Base-by-base conservation (phyloP, 2,329 filamentous ascomycete genomes). In the Uncinocarpus reesii region DNA sequence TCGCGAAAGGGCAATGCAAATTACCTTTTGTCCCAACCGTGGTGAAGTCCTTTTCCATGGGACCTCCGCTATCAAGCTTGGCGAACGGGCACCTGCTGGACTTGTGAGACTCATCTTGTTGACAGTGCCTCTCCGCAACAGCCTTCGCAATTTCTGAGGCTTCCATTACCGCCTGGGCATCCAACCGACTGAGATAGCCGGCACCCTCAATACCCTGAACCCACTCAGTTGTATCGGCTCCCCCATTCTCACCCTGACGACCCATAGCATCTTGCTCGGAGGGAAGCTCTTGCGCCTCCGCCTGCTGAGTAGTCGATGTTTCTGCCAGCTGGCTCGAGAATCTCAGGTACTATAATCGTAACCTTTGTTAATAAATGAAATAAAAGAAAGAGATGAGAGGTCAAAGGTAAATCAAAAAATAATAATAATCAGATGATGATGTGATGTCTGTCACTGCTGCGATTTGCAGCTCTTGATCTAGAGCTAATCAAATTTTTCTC, bases 41-140 rank as follows among this genome's bases (percentile, higher is more conserved):
- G 15, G 89, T 95, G 59, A 95, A 95, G 66, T 95, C 89, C 68
- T 84, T 84, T 69, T 95, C 89, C 61, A 94, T 70, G 31, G 79
- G 74, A 42, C 77, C 80, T 46, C 80, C 80, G 62, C 78, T 72
- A 52, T 80, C 77, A 15, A 79, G 80, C 60, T 63, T 61, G 43
- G 60, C 60, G 37, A 64, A 63, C 2, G 46, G 46, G 37, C 46
- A 48, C 28, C 61, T 62, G 56, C 65, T 67, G 58, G 63, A 59
- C 57, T 63, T 60, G 58, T 60, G 40, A 52, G 56, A 47, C 38
- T 57, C 58, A 57, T 62, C 57, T 48, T 55, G 56, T 42, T 54
- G 58, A 45, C 52, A 62, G 47, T 60, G 57, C 31, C 28, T 50
- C 28, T 52, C 40, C 34, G 49, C 58, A 60, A 63, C 56, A 51